Percentiles rank a stretch among this genome's conserved stretches.
Conservation (phyloP, 1,284 basidiomycete species). For the Inonotus hispidus region DNA sequence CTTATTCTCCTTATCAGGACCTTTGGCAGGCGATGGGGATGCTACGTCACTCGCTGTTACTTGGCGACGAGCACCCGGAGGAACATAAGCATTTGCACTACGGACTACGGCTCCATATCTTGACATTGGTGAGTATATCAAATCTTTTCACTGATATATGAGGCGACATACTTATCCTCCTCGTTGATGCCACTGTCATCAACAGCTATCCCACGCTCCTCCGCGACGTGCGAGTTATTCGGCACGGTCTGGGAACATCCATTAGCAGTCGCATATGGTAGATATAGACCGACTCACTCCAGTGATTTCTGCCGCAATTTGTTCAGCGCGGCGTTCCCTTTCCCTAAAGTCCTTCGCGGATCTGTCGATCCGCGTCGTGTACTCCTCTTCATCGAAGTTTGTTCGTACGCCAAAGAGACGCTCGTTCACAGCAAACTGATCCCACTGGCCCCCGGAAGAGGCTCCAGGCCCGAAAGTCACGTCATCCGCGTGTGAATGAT, state of each 20-base stretch:
- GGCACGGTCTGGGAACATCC: constrained; percentile 44
- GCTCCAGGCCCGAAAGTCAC: constrained; percentile 60
- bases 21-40: constrained; percentile 25
- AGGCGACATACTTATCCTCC: constrained; percentile 80
- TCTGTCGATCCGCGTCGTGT: constrained; percentile 93
- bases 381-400: constrained; percentile 89
- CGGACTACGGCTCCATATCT: constrained; percentile 94
- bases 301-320: constrained; percentile 88
- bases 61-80: constrained; percentile 70
- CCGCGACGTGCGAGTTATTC: constrained; percentile 83
- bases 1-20: constrained; percentile 18
- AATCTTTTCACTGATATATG: constrained; percentile 2
- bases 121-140: constrained; percentile 17
- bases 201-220: constrained; percentile 73
- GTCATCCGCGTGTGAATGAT: constrained; percentile 45
- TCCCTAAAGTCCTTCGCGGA: constrained; percentile 83
- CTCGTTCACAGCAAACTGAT: constrained; percentile 96
- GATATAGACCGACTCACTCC: constrained; percentile 46
- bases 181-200: constrained; percentile 81
- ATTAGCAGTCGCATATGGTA: neutral
- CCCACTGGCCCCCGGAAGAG: constrained; percentile 60
- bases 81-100: constrained; percentile 85
- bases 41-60: constrained; percentile 29
- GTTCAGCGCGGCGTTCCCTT: constrained; percentile 83
- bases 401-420: constrained; percentile 89